Conservation (phyloP, 164 flowering plant species). For the Malania oleifera region DNA sequence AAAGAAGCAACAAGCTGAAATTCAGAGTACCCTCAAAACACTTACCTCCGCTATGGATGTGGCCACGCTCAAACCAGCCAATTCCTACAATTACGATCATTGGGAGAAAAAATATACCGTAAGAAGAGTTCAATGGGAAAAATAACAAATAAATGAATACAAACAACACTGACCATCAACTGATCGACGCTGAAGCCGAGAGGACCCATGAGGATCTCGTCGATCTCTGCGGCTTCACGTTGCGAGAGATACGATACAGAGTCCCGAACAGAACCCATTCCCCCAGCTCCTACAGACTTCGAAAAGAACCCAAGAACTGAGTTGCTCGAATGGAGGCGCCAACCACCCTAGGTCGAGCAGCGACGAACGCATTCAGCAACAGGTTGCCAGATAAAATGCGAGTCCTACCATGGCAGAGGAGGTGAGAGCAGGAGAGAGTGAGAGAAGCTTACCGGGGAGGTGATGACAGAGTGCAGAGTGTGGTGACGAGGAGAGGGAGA, state of each 20-base stretch:
- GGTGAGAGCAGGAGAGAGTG: slow-evolving; percentile 4
- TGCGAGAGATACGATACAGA: slow-evolving; percentile 56
- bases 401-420: neutral
- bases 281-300: slow-evolving; percentile 9
- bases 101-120: neutral
- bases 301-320: slow-evolving; percentile 27
- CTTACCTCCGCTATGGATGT: slow-evolving; percentile 74
- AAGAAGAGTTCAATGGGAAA: neutral
- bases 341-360: slow-evolving; percentile 17
- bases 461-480: neutral
- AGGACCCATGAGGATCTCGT: slow-evolving; percentile 87
- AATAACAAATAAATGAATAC: neutral
- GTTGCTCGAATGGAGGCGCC: slow-evolving; percentile 6
- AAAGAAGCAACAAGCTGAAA: too few species aligned
- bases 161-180: slow-evolving; percentile 53
- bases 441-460: slow-evolving; percentile 12
- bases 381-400: neutral
- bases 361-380: neutral
- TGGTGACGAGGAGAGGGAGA: slow-evolving; percentile 2
- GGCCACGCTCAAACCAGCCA: slow-evolving; percentile 97
- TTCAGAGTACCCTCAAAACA: neutral
- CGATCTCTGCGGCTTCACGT: slow-evolving; percentile 77
- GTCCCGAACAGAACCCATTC: slow-evolving; percentile 27
- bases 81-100: slow-evolving; percentile 47
- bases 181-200: slow-evolving; percentile 95